Conservation (phyloP, 805 yeast species). For the Candida anglica region DNA sequence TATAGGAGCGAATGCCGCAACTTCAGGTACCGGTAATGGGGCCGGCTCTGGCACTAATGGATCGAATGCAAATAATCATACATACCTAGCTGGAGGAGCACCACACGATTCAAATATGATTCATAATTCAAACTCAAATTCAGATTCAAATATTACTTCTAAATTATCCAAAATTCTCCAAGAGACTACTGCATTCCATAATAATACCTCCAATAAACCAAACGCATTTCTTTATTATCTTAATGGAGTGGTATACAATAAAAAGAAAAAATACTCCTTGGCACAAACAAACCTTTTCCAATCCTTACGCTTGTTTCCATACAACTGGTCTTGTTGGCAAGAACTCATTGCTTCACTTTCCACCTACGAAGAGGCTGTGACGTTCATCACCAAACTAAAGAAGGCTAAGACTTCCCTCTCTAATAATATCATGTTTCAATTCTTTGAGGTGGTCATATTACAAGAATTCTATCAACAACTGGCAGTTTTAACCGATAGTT, state of each 20-base stretch:
- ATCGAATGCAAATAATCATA: slow-evolving; percentile 3
- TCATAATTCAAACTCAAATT: slow-evolving; percentile 5
- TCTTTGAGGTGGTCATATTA: slow-evolving; percentile 62
- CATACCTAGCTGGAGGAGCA: slow-evolving; percentile 3
- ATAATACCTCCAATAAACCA: slow-evolving; percentile 25
- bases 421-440: slow-evolving; percentile 32
- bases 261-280: slow-evolving; percentile 52
- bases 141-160: slow-evolving; percentile 14
- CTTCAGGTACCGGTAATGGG: slow-evolving; percentile 1
- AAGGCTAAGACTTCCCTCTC: slow-evolving; percentile 29
- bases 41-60: slow-evolving; percentile 7
- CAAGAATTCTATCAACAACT: slow-evolving; percentile 80
- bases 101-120: not conserved
- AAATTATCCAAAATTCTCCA: slow-evolving; percentile 31
- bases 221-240: slow-evolving; percentile 65
- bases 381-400: slow-evolving; percentile 33
- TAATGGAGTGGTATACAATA: slow-evolving; percentile 62
- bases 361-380: slow-evolving; percentile 56
- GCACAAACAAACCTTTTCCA: slow-evolving; percentile 62
- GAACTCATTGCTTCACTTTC: slow-evolving; percentile 65
- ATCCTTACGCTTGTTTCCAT: slow-evolving; percentile 68
- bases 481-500: slow-evolving; percentile 44
- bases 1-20: slow-evolving; percentile 3
- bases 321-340: slow-evolving; percentile 92
- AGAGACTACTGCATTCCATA: slow-evolving; percentile 34